These are phyloP conservation scores for Xylaria arbuscula DNA, from an alignment of 2,329 filamentous ascomycete species.

Conservation along the genomic window DNA sequence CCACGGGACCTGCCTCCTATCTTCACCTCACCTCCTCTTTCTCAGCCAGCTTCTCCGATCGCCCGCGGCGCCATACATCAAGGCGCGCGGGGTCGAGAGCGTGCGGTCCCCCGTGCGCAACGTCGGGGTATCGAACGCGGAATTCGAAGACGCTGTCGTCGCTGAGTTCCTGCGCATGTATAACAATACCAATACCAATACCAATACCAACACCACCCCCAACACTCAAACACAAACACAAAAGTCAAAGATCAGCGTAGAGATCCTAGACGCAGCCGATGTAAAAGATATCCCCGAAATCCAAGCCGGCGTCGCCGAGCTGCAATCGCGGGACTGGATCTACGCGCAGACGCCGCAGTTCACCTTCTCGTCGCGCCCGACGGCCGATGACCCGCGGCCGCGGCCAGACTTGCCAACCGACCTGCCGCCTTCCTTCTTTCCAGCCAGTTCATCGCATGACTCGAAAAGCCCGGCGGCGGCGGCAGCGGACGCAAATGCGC, in stretches of 20 bases:
- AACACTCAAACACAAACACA: too few relatives aligned
- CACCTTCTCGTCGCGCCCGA: conserved; percentile 71
- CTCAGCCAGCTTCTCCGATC: conserved; percentile 79
- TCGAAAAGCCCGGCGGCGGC: not conserved
- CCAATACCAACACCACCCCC: not conserved
- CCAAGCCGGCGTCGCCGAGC: conserved; percentile 69
- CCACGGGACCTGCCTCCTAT: conserved; percentile 89
- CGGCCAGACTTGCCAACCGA: conserved; percentile 57
- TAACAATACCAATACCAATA: conserved; percentile 51
- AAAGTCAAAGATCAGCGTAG: conserved; percentile 44
- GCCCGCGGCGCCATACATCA: conserved; percentile 80
- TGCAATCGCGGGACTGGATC: conserved; percentile 78
- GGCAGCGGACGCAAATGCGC: not conserved
- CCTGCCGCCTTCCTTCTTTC: conserved; percentile 57
- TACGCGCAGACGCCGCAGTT: conserved; percentile 90
- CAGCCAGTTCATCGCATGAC: conserved; percentile 45
- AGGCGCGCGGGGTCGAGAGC: conserved; percentile 88
- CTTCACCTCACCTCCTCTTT: conserved; percentile 76
- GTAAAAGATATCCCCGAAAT: conserved; percentile 64
- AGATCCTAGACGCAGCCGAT: conserved; percentile 60
- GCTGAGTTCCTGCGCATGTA: conserved; percentile 77
- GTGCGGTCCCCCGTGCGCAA: conserved; percentile 88
- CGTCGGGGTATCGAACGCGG: conserved; percentile 65
- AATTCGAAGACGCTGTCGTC: conserved; percentile 67
- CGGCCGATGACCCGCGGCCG: conserved; percentile 67